Base-by-base conservation (phyloP, 208 protist genomes). In the Phytomonas sp. region DNA sequence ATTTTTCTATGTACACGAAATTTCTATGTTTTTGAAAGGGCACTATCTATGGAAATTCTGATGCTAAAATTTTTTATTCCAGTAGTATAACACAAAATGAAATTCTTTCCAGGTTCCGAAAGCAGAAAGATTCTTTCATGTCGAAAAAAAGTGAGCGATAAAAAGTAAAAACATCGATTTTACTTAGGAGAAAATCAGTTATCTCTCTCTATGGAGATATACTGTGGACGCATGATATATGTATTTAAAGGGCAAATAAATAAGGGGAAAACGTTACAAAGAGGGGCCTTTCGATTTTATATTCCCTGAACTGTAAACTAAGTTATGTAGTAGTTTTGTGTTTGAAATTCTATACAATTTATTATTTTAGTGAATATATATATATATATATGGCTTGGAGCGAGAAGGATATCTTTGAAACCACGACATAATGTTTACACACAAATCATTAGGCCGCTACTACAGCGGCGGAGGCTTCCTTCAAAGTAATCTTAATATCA, bases 401-500 rank as follows among this genome's bases (percentile, higher is more conserved):
- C 2, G 3, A 19, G 40, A 19, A 49, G 40, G 19, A 49, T 23
- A 49, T 16, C 10, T 16, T 49, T 19, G 6, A 23, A 10, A 1
- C 1, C 40, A 19, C 40, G 6, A 0, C 33, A 19, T 65, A 34
- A 70, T 40, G 67, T 61, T 14, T 30, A 34, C 7, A 4, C 40
- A 12, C 3, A 19, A 23, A 10, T 70, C 29, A 75, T 4, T 61
- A 70, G 34, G 62, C 31, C 14, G 75, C 69, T 2, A 66, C 59
- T 30, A 90, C 56, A 4, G 67, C 29, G 19, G 77, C 72, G 1
- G 77, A 75, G 14, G 60, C 67, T 63, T 80, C 67, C 29, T 78
- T 63, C 16, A 91, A 74, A 14, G 67, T 73, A 67, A 90, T 66
- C 61, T 78, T 74, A 61, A 93, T 77, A 32, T 84, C 83, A 0